Evolutionary conservation across 345 rosid genomes (phyloP).

Genomic region (Euphorbia lathyris): DNA sequence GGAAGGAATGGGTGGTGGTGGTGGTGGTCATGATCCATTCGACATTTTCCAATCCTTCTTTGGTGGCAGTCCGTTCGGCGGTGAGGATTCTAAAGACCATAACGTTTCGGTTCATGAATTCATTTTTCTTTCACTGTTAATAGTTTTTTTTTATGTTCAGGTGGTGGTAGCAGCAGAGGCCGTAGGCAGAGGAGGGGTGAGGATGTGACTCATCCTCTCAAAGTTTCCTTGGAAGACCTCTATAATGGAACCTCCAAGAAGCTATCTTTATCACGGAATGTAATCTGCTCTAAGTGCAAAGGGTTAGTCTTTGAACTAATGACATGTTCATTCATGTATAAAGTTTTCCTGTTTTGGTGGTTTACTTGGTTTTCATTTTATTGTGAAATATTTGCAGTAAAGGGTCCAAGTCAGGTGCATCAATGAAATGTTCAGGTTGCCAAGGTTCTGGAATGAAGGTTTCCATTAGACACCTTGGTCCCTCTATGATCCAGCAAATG

Average conservation of each 20-base stretch:
- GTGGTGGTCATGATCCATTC: constrained; percentile 64
- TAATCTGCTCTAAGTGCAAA: constrained; percentile 79
- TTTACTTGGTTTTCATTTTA: not conserved
- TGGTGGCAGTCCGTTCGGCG: constrained; percentile 73
- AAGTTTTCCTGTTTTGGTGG: not conserved
- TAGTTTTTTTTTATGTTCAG: constrained; percentile 7
- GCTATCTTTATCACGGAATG: constrained; percentile 72
- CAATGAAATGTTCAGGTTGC: constrained; percentile 37
- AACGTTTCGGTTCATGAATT: not conserved
- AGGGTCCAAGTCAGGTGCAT: constrained; percentile 41
- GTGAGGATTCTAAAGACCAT: constrained; percentile 19
- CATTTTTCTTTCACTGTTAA: not conserved
- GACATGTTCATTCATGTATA: not conserved
- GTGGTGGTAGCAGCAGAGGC: constrained; percentile 78
- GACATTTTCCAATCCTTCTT: constrained; percentile 78
- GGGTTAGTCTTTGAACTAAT: constrained; percentile 47
- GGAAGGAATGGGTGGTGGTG: constrained; percentile 88
- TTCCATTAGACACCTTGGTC: constrained; percentile 40
- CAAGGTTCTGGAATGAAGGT: constrained; percentile 43
- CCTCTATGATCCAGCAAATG: constrained; percentile 44
- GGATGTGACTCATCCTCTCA: constrained; percentile 84
- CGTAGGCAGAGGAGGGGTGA: constrained; percentile 91
- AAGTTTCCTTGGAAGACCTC: constrained; percentile 79
- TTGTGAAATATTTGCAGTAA: constrained; percentile 20
- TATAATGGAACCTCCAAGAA: constrained; percentile 83